Conservation (phyloP, 345 rosid species). For the Bruguiera gymnorhiza region DNA sequence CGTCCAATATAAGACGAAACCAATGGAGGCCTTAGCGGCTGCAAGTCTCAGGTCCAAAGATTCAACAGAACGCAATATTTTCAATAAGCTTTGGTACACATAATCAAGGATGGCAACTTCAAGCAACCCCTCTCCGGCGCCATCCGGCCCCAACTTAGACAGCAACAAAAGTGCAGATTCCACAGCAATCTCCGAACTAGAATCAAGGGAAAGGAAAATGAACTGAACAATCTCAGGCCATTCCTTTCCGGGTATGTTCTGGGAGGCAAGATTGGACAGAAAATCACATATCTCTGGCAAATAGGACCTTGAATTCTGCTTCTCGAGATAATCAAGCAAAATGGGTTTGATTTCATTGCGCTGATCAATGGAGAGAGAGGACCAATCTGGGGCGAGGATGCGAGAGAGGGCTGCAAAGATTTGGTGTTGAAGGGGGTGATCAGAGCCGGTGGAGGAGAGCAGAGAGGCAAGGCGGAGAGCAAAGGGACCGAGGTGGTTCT, state of each 20-base stretch:
- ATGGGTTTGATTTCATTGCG: neutral
- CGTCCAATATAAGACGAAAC: neutral
- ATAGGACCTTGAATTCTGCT: neutral
- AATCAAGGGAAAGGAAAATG: neutral
- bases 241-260: neutral
- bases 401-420: too few relatives aligned
- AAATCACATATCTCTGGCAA: neutral
- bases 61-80: neutral
- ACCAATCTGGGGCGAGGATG: too few relatives aligned
- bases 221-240: neutral
- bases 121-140: neutral
- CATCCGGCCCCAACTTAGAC: neutral
- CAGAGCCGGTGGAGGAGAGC: too few relatives aligned
- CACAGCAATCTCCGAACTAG: neutral
- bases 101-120: neutral
- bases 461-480: too few relatives aligned
- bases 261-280: neutral
- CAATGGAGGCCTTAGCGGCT: constrained; percentile 1
- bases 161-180: neutral
- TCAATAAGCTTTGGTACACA: neutral
- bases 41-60: constrained; percentile 2
- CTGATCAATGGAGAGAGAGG: too few relatives aligned
- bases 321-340: neutral
- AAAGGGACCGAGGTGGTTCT: too few relatives aligned
- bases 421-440: too few relatives aligned